Evolutionary conservation across 2,329 filamentous ascomycete genomes (phyloP).

Genomic region (Colletotrichum shisoi): DNA sequence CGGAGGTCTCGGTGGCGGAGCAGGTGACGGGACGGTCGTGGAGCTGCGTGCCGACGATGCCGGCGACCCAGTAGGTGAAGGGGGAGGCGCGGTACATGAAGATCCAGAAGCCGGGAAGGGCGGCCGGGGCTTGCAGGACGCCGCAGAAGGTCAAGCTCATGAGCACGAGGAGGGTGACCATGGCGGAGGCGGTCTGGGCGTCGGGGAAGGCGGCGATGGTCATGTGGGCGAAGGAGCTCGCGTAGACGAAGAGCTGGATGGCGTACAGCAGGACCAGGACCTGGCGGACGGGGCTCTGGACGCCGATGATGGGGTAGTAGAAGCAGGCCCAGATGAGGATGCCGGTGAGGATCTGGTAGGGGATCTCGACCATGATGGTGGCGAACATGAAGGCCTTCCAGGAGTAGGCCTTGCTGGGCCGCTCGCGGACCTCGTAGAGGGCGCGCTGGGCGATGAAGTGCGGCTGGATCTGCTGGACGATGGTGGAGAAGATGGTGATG

Average conservation of each 20-base stretch:
- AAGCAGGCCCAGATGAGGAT: slow-evolving; percentile 70
- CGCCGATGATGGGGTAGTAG: slow-evolving; percentile 70
- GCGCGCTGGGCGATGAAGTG: slow-evolving; percentile 77
- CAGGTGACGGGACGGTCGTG: slow-evolving; percentile 63
- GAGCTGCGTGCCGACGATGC: slow-evolving; percentile 72
- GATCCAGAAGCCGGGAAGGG: slow-evolving; percentile 76
- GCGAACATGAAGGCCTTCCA: slow-evolving; percentile 77
- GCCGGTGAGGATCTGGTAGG: slow-evolving; percentile 72
- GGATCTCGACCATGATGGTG: slow-evolving; percentile 76
- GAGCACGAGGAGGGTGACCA: slow-evolving; percentile 67
- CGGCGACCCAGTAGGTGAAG: slow-evolving; percentile 73
- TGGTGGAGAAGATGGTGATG: slow-evolving; percentile 74
- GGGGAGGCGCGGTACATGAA: slow-evolving; percentile 77
- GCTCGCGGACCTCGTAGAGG: slow-evolving; percentile 79
- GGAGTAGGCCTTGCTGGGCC: slow-evolving; percentile 76
- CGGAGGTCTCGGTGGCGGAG: slow-evolving; percentile 63
- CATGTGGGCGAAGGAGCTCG: slow-evolving; percentile 76
- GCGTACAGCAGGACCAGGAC: slow-evolving; percentile 71
- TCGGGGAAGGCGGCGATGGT: slow-evolving; percentile 74
- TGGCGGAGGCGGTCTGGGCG: slow-evolving; percentile 70
- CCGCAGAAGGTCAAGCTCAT: slow-evolving; percentile 69
- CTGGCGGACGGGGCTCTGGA: slow-evolving; percentile 63
- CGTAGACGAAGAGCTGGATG: slow-evolving; percentile 74
- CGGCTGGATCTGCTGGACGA: slow-evolving; percentile 78
- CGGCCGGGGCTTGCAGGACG: slow-evolving; percentile 66